Base-by-base conservation (phyloP, 2,329 filamentous ascomycete genomes). In the Colletotrichum australisinense region DNA sequence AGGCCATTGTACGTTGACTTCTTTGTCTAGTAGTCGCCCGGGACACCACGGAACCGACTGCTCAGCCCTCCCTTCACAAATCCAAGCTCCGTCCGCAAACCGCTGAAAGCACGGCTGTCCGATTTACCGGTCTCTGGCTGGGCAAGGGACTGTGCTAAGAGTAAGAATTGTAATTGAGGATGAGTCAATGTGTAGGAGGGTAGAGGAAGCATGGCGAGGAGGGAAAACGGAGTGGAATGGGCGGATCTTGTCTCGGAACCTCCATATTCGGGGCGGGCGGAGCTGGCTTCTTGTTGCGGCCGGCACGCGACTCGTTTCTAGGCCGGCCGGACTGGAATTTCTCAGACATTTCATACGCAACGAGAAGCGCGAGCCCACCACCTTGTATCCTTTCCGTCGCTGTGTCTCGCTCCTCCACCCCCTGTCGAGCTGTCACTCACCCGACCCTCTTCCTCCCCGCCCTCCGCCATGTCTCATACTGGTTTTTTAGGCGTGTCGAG, bases 391-490 rank as follows among this genome's bases (percentile, higher is more conserved):
- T 49, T 49, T 22, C 60, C 14, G 22, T 52, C 66, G 19, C 42
- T 42, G 38, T 42, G 38, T 42, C 38, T 42, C 38, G 14, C 38
- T 12, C 38, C 63, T 32, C 19, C 58, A 46, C 66, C 63, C 62
- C 46, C 42, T 56, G 67, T 67, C 71, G 70, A 49, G 19, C 42
- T 49, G 42, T 49, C 42, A n/a, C 42, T 49, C 19, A 49, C 42
- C 42, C 42, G 42, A 49, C 42, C 38, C n/a, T 28, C 60, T n/a
- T 30, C 30, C 58, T 56, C 49, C 26, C 66, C 58, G 55, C 66
- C 63, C 57, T 56, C 42, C 62, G 67, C 71, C 71, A 73, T 73
- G 67, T 73, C 71, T 73, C 67, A 71, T 30, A 19, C 42, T 49
- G 22, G 56, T 38, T 32, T 52, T 59, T 66, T 52, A 53, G 70